Conservation (phyloP, 306 rosid species). For the Macrotyloma uniflorum region DNA sequence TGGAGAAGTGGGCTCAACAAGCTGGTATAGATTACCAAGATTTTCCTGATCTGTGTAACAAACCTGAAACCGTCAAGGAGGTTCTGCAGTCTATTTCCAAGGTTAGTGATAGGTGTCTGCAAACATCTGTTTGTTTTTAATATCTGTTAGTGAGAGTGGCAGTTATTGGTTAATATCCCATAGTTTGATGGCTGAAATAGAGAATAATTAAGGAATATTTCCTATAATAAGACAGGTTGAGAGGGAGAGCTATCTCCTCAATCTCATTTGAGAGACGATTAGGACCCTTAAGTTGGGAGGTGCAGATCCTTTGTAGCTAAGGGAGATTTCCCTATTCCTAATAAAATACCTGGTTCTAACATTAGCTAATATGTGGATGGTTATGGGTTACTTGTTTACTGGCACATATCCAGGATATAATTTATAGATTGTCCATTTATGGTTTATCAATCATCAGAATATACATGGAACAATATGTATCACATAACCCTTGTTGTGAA, state of each 20-base stretch:
- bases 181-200: background rate
- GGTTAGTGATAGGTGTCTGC: slow-evolving; percentile 48
- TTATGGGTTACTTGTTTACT: background rate
- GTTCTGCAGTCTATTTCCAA: slow-evolving; percentile 76
- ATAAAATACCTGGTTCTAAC: background rate
- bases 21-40: slow-evolving; percentile 57
- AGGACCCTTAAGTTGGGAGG: background rate
- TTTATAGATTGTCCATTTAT: background rate
- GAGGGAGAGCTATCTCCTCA: background rate
- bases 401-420: background rate
- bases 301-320: background rate
- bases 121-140: background rate
- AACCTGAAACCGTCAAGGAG: slow-evolving; percentile 66
- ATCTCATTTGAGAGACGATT: background rate
- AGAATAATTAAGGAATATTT: background rate
- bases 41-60: slow-evolving; percentile 77
- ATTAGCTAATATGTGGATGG: slow-evolving; percentile 5
- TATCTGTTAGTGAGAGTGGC: background rate
- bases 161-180: background rate
- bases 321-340: background rate
- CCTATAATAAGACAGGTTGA: background rate
- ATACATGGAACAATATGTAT: background rate
- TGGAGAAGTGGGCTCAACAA: slow-evolving; percentile 86
- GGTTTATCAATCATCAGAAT: background rate
- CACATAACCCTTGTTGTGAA: background rate